These are phyloP conservation scores for Pseudogymnoascus sp. DNA, from an alignment of 2,329 filamentous ascomycete species.

Conservation along the genomic window DNA sequence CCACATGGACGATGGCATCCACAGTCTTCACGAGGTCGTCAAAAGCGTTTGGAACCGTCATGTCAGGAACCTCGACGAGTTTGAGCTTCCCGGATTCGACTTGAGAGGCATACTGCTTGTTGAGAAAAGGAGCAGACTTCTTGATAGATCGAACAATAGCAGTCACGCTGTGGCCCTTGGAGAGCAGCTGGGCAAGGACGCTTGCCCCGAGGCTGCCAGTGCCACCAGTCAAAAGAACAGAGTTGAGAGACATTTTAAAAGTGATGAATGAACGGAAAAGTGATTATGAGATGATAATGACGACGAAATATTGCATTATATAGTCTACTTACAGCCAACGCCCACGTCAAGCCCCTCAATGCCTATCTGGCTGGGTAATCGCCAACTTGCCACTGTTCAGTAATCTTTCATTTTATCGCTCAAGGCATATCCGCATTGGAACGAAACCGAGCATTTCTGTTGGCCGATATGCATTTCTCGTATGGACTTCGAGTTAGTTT, in stretches of 20 bases:
- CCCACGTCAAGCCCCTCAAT: background rate
- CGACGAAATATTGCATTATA: background rate
- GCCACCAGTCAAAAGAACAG: slow-evolving; percentile 12
- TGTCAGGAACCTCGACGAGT: slow-evolving; percentile 12
- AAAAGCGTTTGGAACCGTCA: slow-evolving; percentile 8
- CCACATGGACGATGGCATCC: slow-evolving; percentile 4
- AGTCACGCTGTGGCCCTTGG: slow-evolving; percentile 3
- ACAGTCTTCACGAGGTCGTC: slow-evolving; percentile 1
- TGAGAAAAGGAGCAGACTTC: slow-evolving; percentile 10
- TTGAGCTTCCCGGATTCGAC: slow-evolving; percentile 3
- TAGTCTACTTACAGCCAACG: background rate
- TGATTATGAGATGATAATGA: background rate
- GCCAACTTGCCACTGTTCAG: background rate
- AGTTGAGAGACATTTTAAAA: background rate
- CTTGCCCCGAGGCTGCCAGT: slow-evolving; percentile 12
- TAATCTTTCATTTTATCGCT: background rate
- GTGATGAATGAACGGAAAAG: background rate
- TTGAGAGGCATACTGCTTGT: slow-evolving; percentile 7
- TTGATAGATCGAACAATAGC: slow-evolving; percentile 4
- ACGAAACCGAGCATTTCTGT: background rate
- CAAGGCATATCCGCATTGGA: background rate
- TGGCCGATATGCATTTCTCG: background rate
- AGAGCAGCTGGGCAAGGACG: slow-evolving; percentile 9
- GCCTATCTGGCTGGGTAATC: background rate
- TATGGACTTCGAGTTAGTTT: background rate